phyloP scores from a whole-genome alignment of 192 early-diverging fungal genomes.

The Phlyctochytrium arcticum region DNA sequence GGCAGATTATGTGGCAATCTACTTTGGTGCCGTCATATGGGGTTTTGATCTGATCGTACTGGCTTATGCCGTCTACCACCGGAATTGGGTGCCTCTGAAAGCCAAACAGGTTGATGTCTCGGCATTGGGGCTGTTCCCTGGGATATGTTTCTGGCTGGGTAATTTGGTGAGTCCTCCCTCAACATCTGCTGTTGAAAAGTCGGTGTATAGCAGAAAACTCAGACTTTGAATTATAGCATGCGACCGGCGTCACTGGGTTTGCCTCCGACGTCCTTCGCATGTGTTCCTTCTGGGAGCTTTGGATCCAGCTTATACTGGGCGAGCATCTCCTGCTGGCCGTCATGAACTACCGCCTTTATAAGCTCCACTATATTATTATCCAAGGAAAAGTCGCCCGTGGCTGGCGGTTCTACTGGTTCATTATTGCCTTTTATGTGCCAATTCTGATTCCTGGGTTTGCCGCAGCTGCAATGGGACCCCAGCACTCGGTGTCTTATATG shows the following conservation, averaged over 20 bases:
- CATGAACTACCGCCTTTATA: background rate
- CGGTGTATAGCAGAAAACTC: too few relatives aligned
- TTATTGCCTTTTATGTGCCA: background rate
- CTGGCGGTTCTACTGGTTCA: background rate
- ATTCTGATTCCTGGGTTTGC: background rate
- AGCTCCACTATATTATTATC: background rate
- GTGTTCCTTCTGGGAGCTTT: background rate
- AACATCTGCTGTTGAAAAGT: too few relatives aligned
- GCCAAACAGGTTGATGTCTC: background rate
- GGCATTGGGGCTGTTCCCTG: background rate
- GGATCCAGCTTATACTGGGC: background rate
- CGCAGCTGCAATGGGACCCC: background rate
- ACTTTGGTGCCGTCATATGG: background rate
- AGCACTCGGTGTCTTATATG: background rate
- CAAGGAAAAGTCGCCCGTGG: background rate
- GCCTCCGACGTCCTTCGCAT: background rate
- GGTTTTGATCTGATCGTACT: background rate
- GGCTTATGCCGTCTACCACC: background rate
- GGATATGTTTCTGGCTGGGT: background rate
- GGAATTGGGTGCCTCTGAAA: background rate
- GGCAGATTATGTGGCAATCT: background rate
- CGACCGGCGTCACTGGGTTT: background rate
- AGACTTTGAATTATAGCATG: background rate
- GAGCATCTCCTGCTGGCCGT: background rate
- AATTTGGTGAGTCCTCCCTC: background rate